Conservation (phyloP, 495 filamentous ascomycete species). For the Podospora pseudoanserina region DNA sequence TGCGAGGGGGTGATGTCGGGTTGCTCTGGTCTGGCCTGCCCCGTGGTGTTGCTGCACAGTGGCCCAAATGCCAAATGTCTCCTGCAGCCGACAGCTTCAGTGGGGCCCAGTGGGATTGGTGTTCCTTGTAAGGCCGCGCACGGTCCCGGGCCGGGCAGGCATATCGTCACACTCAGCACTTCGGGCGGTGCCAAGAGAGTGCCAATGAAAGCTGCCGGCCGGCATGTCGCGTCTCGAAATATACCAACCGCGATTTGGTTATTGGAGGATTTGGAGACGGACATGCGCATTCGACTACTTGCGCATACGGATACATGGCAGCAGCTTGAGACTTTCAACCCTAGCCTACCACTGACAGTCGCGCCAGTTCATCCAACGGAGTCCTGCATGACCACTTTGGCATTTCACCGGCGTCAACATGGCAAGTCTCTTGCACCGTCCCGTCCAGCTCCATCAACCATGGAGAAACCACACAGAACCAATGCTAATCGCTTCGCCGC, state of each 20-base stretch:
- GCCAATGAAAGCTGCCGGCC: not conserved
- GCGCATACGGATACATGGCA: too few relatives aligned
- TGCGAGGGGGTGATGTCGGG: too few relatives aligned
- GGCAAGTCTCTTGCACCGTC: not conserved
- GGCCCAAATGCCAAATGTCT: not conserved
- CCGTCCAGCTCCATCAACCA: not conserved
- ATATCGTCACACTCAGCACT: not conserved
- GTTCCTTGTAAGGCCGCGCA: not conserved
- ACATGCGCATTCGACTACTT: not conserved
- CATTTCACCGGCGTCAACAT: slow-evolving; percentile 15
- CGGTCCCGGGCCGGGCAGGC: too few relatives aligned
- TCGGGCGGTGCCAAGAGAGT: not conserved
- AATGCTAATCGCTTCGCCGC: not conserved
- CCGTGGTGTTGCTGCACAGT: not conserved
- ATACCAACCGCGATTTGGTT: not conserved
- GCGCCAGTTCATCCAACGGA: not conserved
- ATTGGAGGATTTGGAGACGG: not conserved
- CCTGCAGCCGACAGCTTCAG: not conserved
- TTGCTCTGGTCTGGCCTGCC: not conserved
- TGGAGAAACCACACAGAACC: not conserved
- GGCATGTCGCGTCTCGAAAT: not conserved
- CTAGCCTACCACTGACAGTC: not conserved
- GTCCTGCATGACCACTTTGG: not conserved
- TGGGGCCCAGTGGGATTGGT: not conserved
- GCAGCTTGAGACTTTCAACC: not conserved